phyloP scores from a whole-genome alignment of 306 rosid species.

The Calophaca sinica region DNA sequence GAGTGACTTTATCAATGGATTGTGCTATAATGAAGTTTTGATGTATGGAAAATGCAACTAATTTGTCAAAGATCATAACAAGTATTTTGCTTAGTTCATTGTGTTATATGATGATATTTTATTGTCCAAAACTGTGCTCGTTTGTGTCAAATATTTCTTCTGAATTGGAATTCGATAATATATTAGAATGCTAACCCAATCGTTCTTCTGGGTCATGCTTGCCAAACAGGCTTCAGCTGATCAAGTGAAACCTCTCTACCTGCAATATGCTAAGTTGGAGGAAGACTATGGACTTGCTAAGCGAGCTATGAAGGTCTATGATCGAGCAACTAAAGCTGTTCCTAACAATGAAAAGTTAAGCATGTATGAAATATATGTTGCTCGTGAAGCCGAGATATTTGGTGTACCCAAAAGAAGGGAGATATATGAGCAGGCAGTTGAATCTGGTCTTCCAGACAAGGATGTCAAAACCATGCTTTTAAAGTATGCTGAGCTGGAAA shows the following conservation, averaged over 20 bases:
- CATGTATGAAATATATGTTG: constrained; percentile 79
- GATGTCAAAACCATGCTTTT: constrained; percentile 83
- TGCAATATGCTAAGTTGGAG: constrained; percentile 53
- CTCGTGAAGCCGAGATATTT: constrained; percentile 68
- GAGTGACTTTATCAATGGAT: too few species aligned
- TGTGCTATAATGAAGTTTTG: not conserved
- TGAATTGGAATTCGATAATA: not conserved
- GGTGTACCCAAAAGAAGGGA: constrained; percentile 50
- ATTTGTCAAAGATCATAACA: not conserved
- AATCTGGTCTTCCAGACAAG: constrained; percentile 82
- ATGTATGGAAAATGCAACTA: not conserved
- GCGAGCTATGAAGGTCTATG: constrained; percentile 50
- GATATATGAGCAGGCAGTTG: constrained; percentile 49
- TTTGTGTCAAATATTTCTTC: constrained; percentile 17
- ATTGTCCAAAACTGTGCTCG: not conserved
- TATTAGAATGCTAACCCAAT: not conserved
- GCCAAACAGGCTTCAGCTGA: constrained; percentile 46
- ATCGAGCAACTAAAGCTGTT: constrained; percentile 49
- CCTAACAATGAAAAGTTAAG: constrained; percentile 49
- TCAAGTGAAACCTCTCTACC: constrained; percentile 49
- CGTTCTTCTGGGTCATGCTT: constrained; percentile 38
- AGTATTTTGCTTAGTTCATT: not conserved
- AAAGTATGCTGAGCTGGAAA: constrained; percentile 85
- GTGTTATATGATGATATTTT: not conserved
- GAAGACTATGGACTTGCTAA: constrained; percentile 52